Evolutionary conservation across 2,329 filamentous ascomycete genomes (phyloP).

Genomic region (Helotiales sp.): DNA sequence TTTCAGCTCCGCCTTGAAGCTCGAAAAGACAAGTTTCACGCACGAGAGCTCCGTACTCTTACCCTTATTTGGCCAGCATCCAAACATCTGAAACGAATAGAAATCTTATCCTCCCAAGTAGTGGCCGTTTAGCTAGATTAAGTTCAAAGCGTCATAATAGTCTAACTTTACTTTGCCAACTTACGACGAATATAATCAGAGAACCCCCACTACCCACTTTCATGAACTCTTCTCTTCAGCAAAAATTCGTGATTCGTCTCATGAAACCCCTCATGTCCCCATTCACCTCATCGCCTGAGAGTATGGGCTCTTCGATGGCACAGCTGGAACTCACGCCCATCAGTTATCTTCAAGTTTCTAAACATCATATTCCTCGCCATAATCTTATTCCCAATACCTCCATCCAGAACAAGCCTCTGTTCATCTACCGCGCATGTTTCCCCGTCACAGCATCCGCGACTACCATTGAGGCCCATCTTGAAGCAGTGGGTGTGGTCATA

Average conservation of each 20-base stretch:
- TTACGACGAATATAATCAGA: background rate
- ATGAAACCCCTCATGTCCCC: background rate
- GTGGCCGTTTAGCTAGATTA: background rate
- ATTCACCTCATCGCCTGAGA: no score
- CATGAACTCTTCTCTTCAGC: background rate
- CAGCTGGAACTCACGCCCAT: slow-evolving; percentile 45
- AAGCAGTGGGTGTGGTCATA: slow-evolving; percentile 55
- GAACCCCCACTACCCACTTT: background rate
- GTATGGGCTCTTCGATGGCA: slow-evolving; percentile 12
- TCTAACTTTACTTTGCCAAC: background rate
- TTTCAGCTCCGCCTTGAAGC: background rate
- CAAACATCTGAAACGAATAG: slow-evolving; percentile 1
- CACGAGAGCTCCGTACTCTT: background rate
- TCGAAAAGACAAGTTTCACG: background rate
- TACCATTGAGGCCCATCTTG: slow-evolving; percentile 61
- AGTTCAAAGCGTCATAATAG: background rate
- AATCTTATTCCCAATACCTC: slow-evolving; percentile 66
- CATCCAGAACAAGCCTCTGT: slow-evolving; percentile 60
- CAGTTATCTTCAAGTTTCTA: slow-evolving; percentile 58
- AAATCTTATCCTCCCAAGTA: background rate
- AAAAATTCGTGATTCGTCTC: background rate
- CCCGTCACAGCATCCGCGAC: slow-evolving; percentile 49
- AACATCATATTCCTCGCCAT: slow-evolving; percentile 63
- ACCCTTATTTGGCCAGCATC: background rate
- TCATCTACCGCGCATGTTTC: slow-evolving; percentile 70